These are phyloP conservation scores for Hypholoma sublateritium DNA, from an alignment of 768 basidiomycete species.

Conservation along the genomic window DNA sequence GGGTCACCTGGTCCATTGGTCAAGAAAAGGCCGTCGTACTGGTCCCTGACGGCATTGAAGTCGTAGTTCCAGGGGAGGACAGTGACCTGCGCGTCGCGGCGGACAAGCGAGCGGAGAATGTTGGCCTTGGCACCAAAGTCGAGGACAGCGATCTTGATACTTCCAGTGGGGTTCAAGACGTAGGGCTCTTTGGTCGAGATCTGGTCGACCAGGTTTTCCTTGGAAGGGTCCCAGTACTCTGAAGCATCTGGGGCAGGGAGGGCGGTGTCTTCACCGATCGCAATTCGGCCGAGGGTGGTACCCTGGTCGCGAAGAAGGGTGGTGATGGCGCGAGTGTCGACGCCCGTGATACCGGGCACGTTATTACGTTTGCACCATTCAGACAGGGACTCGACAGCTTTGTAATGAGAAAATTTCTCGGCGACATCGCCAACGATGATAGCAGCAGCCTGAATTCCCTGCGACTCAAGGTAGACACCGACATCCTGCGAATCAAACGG, in stretches of 20 bases:
- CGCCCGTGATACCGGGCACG: slow-evolving; percentile 93
- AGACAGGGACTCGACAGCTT: slow-evolving; percentile 88
- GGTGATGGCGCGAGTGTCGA: slow-evolving; percentile 97
- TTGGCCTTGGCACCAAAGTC: slow-evolving; percentile 99
- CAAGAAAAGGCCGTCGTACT: slow-evolving; percentile 93
- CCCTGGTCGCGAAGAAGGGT: slow-evolving; percentile 92
- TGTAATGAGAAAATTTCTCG: slow-evolving; percentile 92
- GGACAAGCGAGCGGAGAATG: slow-evolving; percentile 89
- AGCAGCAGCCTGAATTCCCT: slow-evolving; percentile 87
- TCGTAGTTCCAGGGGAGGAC: slow-evolving; percentile 98
- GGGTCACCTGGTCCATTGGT: slow-evolving; percentile 98
- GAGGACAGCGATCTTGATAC: slow-evolving; percentile 90
- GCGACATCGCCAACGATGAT: slow-evolving; percentile 95
- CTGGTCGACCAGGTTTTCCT: slow-evolving; percentile 92
- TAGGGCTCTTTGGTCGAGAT: slow-evolving; percentile 86
- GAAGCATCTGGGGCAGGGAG: slow-evolving; percentile 55
- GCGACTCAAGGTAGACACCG: slow-evolving; percentile 87
- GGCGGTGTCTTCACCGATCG: slow-evolving; percentile 72
- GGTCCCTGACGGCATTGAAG: slow-evolving; percentile 88
- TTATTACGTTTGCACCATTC: slow-evolving; percentile 91
- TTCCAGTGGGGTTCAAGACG: slow-evolving; percentile 81
- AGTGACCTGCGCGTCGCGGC: slow-evolving; percentile 88
- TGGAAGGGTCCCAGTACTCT: slow-evolving; percentile 93
- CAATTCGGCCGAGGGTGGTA: slow-evolving; percentile 91
- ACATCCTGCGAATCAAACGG: slow-evolving; percentile 75